Conservation (phyloP, 208 protist species). For the Giardia duodenalis region DNA sequence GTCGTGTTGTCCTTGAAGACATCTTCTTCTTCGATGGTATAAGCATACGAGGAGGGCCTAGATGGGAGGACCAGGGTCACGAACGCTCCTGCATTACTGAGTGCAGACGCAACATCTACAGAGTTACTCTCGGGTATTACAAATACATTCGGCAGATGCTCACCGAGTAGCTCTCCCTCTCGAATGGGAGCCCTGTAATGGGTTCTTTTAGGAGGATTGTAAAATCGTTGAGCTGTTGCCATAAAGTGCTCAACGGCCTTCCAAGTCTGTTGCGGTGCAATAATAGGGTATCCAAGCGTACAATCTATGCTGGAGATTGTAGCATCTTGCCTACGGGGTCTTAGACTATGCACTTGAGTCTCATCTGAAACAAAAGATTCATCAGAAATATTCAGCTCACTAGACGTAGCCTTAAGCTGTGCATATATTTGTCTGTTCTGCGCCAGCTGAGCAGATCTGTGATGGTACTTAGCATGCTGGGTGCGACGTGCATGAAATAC, state of each 20-base stretch:
- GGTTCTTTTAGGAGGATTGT: background rate
- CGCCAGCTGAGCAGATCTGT: too few species aligned
- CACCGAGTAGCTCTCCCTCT: too few species aligned
- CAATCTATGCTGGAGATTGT: background rate
- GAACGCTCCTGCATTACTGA: background rate
- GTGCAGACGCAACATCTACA: background rate
- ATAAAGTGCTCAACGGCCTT: background rate
- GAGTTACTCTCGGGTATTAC: background rate
- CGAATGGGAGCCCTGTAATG: background rate
- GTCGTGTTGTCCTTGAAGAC: background rate
- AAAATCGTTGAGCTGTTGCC: background rate
- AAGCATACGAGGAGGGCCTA: background rate
- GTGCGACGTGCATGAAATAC: too few species aligned
- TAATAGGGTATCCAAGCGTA: background rate
- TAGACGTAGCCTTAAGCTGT: too few species aligned
- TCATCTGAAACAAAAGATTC: too few species aligned
- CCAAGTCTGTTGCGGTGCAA: background rate
- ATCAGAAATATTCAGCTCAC: too few species aligned
- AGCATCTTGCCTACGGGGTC: background rate
- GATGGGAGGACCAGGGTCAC: background rate
- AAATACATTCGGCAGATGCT: background rate
- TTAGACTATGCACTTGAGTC: background rate
- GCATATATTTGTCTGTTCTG: too few species aligned
- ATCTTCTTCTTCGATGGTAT: background rate
- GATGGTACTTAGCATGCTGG: too few species aligned